Conservation (phyloP, 2,329 filamentous ascomycete genomes). For the Fusarium sp. region DNA sequence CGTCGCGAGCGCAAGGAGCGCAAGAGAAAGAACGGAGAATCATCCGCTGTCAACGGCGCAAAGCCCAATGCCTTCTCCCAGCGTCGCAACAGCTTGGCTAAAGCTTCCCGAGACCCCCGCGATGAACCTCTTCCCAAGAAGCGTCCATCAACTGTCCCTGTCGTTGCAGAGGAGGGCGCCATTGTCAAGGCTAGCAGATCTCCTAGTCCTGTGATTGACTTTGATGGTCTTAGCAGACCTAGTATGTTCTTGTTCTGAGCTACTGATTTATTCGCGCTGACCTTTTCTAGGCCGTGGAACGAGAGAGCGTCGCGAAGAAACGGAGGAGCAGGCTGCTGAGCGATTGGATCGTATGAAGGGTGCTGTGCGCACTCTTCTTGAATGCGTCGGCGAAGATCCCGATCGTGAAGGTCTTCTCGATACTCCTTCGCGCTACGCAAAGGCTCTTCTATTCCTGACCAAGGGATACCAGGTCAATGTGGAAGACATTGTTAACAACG, state of each 20-base stretch:
- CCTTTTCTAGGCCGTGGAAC: conserved; percentile 68
- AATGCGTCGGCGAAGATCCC: conserved; percentile 76
- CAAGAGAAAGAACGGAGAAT: conserved; percentile 34
- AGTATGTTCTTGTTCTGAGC: conserved; percentile 53
- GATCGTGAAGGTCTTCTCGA: conserved; percentile 72
- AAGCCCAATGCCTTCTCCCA: conserved; percentile 49
- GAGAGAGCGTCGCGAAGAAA: conserved; percentile 69
- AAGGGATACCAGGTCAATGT: conserved; percentile 97
- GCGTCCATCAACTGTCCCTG: conserved; percentile 46
- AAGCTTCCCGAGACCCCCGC: conserved; percentile 69
- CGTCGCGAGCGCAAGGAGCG: conserved; percentile 42
- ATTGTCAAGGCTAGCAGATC: conserved; percentile 42
- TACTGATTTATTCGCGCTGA: background rate
- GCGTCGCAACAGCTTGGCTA: conserved; percentile 66
- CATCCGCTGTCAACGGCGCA: conserved; percentile 48
- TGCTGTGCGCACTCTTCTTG: conserved; percentile 73
- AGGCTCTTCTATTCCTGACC: conserved; percentile 95
- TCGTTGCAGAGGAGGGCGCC: conserved; percentile 25
- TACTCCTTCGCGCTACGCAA: conserved; percentile 88
- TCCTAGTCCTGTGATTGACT: conserved; percentile 69
- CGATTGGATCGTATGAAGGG: conserved; percentile 69
- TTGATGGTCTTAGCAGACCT: conserved; percentile 69
- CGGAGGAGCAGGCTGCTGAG: conserved; percentile 53
- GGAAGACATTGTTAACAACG: conserved; percentile 88
- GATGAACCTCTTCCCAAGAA: conserved; percentile 61